Evolutionary conservation across 225 moss, liverwort and hornwort species (phyloP).

Genomic region (Marchantia polymorpha): DNA sequence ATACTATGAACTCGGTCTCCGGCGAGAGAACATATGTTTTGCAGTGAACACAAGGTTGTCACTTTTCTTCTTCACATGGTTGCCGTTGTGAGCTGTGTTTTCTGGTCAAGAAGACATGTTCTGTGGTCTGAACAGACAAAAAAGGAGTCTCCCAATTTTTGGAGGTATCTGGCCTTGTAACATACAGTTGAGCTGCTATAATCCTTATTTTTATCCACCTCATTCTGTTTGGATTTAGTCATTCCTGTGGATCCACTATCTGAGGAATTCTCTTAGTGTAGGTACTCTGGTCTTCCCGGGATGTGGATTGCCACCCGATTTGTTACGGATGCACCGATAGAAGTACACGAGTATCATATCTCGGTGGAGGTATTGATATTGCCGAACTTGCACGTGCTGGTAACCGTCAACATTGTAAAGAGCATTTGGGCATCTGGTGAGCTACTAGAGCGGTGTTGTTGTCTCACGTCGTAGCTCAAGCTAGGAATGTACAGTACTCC

Average conservation of each 20-base stretch:
- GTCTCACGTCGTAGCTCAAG: background rate
- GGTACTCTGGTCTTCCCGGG: background rate
- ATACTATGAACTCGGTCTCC: background rate
- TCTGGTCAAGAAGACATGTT: background rate
- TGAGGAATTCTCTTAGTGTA: background rate
- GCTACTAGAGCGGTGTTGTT: background rate
- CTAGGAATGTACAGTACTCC: background rate
- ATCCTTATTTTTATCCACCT: background rate
- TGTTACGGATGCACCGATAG: background rate
- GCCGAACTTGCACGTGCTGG: background rate
- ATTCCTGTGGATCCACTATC: background rate
- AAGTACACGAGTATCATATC: background rate
- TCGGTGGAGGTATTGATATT: background rate
- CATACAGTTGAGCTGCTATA: constrained; percentile 11
- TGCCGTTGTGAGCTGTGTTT: background rate
- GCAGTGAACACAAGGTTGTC: background rate
- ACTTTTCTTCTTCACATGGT: background rate
- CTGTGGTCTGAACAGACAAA: background rate
- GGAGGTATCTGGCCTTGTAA: constrained; percentile 2
- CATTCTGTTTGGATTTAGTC: background rate
- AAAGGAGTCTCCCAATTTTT: constrained; percentile 2
- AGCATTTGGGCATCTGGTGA: background rate
- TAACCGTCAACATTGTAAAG: background rate
- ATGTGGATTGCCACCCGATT: background rate
- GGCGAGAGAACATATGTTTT: background rate